Percentiles rank a stretch among this genome's conserved stretches.
These are phyloP conservation scores for Herpotrichia juniperi DNA, from an alignment of 2,329 filamentous ascomycete species.

Conservation along the genomic window DNA sequence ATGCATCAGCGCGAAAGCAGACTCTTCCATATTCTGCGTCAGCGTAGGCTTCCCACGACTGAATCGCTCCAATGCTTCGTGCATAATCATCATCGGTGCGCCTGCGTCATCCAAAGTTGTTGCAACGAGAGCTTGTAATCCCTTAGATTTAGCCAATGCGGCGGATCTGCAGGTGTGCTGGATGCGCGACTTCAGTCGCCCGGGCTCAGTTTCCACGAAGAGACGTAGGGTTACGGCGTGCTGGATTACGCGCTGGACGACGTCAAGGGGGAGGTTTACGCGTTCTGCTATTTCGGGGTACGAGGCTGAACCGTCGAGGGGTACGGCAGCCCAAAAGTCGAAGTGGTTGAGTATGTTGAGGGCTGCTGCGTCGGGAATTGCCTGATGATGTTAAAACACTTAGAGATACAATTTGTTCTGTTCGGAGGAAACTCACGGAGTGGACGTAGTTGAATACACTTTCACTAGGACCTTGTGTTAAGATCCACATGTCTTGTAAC, in stretches of 20 bases:
- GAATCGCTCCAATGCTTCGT: constrained; percentile 33
- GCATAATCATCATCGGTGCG: constrained; percentile 35
- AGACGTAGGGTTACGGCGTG: constrained; percentile 44
- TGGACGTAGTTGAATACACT: constrained; percentile 52
- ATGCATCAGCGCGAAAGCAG: constrained; percentile 37
- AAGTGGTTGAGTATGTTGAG: constrained; percentile 60
- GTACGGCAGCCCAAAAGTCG: constrained; percentile 60
- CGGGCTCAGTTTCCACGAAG: constrained; percentile 33
- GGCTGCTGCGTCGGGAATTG: constrained; percentile 51
- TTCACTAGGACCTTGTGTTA: constrained; percentile 57
- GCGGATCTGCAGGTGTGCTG: constrained; percentile 37
- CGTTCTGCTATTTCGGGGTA: constrained; percentile 34
- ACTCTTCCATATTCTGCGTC: constrained; percentile 28
- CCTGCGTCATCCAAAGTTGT: constrained; percentile 30
- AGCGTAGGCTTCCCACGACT: constrained; percentile 30
- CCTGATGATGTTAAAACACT: constrained; percentile 30
- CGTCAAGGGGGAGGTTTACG: constrained; percentile 31
- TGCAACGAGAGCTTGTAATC: constrained; percentile 32
- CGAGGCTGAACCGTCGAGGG: constrained; percentile 54
- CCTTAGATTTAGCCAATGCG: constrained; percentile 29
- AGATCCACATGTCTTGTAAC: constrained; percentile 54
- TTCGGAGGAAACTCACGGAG: constrained; percentile 17
- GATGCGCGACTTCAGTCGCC: constrained; percentile 19
- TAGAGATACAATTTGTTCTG: neutral
- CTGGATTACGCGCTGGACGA: constrained; percentile 38